Percentiles rank a stretch among this genome's conserved stretches.
Evolutionary conservation across 306 rosid genomes (phyloP).

Genomic region (Senna tora): DNA sequence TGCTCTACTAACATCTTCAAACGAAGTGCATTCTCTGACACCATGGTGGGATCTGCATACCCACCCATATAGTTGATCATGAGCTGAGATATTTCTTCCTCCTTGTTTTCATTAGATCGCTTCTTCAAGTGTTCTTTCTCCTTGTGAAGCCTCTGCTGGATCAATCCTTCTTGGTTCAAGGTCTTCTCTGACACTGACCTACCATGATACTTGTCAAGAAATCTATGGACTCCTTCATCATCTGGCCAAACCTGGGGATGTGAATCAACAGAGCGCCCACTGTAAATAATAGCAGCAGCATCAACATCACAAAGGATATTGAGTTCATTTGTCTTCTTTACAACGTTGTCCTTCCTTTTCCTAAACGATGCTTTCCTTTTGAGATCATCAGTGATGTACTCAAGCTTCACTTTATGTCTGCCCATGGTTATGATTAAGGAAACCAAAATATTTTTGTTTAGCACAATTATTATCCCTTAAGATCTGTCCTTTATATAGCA

Average conservation of each 20-base stretch:
- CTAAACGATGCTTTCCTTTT: neutral
- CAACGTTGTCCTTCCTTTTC: neutral
- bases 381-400: neutral
- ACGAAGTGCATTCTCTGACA: neutral
- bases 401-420: neutral
- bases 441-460: neutral
- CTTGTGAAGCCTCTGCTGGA: neutral
- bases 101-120: neutral
- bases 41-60: no score
- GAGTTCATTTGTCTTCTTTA: neutral
- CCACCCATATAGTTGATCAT: neutral
- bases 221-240: neutral
- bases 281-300: neutral
- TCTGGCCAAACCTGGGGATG: constrained; percentile 3
- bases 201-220: neutral
- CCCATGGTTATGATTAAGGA: neutral
- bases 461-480: neutral
- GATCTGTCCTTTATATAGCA: neutral
- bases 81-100: neutral
- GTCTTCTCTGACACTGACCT: neutral
- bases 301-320: constrained; percentile 6
- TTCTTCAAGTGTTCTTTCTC: neutral
- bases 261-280: neutral
- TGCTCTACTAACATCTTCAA: neutral
- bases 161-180: neutral